A percentile compares a stretch with the other conserved stretches of the same genome.
These are phyloP conservation scores for Taiwanofungus camphoratus DNA, from an alignment of 1,284 basidiomycete species.

Conservation along the genomic window DNA sequence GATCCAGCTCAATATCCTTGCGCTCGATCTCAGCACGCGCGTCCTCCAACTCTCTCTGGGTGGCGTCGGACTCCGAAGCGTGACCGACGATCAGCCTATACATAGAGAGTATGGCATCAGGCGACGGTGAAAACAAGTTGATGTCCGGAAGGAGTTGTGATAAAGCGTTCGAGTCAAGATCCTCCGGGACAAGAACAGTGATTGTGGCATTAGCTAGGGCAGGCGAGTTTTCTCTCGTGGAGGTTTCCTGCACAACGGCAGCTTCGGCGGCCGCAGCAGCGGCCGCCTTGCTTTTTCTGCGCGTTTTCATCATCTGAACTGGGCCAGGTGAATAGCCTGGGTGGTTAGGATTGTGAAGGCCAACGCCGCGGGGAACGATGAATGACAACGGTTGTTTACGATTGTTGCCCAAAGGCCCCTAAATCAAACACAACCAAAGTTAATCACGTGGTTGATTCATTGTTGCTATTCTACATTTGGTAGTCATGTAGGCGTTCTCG, in stretches of 20 bases:
- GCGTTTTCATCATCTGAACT: slow-evolving; percentile 31
- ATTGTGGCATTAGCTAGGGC: slow-evolving; percentile 17
- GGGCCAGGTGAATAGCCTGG: slow-evolving; percentile 10
- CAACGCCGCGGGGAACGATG: slow-evolving; percentile 6
- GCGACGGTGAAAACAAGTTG: slow-evolving; percentile 48
- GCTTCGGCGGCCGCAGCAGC: slow-evolving; percentile 29
- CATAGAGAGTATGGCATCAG: slow-evolving; percentile 52
- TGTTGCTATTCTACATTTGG: too few relatives aligned
- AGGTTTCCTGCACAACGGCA: slow-evolving; percentile 20
- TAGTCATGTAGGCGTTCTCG: too few relatives aligned
- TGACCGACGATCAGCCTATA: slow-evolving; percentile 60
- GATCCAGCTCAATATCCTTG: slow-evolving; percentile 74
- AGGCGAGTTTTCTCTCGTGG: slow-evolving; percentile 22
- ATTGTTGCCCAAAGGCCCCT: slow-evolving; percentile 23
- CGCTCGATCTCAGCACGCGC: slow-evolving; percentile 55
- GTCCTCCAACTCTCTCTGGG: slow-evolving; percentile 58
- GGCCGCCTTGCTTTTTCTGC: slow-evolving; percentile 39
- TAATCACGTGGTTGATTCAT: neutral
- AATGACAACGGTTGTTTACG: slow-evolving; percentile 18
- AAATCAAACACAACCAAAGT: slow-evolving; percentile 23
- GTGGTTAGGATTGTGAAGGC: slow-evolving; percentile 14
- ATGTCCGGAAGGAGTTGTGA: slow-evolving; percentile 46
- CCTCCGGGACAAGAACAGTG: slow-evolving; percentile 40
- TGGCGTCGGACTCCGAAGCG: slow-evolving; percentile 44
- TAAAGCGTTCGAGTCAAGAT: slow-evolving; percentile 57